Evolutionary conservation across 805 yeast species (phyloP), one percentile per base, ranked within the genome.

Genomic region (Ogataea pilisensis): DNA sequence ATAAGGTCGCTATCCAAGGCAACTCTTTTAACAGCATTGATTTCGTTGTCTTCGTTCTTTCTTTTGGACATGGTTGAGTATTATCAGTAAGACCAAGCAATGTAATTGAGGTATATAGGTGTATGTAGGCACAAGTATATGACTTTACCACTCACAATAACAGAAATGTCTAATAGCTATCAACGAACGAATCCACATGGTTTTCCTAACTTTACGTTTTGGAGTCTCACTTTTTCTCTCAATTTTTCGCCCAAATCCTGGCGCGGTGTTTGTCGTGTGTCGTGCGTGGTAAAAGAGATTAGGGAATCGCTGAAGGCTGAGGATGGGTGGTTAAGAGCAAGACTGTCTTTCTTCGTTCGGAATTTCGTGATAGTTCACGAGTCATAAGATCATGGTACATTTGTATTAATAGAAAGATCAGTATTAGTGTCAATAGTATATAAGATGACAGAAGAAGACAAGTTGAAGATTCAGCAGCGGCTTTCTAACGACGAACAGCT

Each of bases 1-100:
- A 73, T 60, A 34, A 71, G 74, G 41, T 76, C 86, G 41, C 80
- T 75, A 48, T 82, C 86, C 49, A 82, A 69, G 2, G 90, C 90
- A 13, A 82, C 84, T 38, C 91, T 65, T 53, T 83, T 83, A 38
- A 69, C 78, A 24, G 73, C 68, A 40, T 75, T 77, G 44, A 71
- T 78, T 34, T 74, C 71, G 11, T 66, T 65, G 43, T 81, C 87
- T 47, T 82, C 89, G 64, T 78, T 82, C 65, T 82, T 83, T 41
- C 90, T 70, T 58, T 83, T 83, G 57, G 78, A 65, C 58, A 73
- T 66, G 9, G 22, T 36, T 19, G 14, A 29, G 13, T 34, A n/a
- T n/a, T n/a, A n/a, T n/a, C n/a, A n/a, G n/a, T n/a, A n/a, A n/a
- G n/a, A n/a, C n/a, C n/a, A n/a, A n/a, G n/a, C n/a, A n/a, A n/a